phyloP scores from a whole-genome alignment of 192 early-diverging fungal genomes.

The Helicostylum pulchrum region DNA sequence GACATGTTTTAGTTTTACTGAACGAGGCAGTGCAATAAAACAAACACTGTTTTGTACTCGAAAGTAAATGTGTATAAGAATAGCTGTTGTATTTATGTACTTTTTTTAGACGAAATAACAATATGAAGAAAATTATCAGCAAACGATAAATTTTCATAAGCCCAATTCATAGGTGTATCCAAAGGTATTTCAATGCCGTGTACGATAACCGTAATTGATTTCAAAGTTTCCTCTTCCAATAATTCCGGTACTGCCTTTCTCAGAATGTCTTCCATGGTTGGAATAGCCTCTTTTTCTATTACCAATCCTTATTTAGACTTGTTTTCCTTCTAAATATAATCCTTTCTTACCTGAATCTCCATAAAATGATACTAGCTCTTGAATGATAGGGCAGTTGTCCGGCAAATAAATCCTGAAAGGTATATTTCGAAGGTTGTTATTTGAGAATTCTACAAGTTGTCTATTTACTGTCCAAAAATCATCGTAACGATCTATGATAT shows the following conservation, averaged over 20 bases:
- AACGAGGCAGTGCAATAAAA: no score
- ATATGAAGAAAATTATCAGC: conserved; percentile 85
- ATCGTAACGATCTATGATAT: conserved; percentile 43
- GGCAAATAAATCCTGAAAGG: conserved; percentile 61
- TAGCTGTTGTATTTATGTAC: neutral
- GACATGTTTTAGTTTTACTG: no score
- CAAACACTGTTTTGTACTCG: no score
- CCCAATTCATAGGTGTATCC: conserved; percentile 73
- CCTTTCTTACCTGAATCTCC: conserved; percentile 44
- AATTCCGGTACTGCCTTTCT: no score
- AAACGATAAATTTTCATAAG: conserved; percentile 70
- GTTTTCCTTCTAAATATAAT: neutral
- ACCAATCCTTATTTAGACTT: neutral
- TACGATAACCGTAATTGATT: no score
- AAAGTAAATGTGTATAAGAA: neutral
- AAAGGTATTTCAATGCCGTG: conserved; percentile 71
- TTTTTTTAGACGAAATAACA: conserved; percentile 32
- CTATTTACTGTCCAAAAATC: conserved; percentile 65
- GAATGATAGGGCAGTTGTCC: conserved; percentile 55
- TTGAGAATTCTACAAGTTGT: conserved; percentile 39
- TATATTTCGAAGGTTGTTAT: conserved; percentile 46
- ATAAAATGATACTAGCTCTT: conserved; percentile 55
- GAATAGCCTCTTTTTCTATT: neutral
- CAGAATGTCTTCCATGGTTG: no score
- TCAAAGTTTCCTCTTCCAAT: no score